Evolutionary conservation across 2,329 filamentous ascomycete species (phyloP).

Genomic region (Botryosphaeria dothidea): DNA sequence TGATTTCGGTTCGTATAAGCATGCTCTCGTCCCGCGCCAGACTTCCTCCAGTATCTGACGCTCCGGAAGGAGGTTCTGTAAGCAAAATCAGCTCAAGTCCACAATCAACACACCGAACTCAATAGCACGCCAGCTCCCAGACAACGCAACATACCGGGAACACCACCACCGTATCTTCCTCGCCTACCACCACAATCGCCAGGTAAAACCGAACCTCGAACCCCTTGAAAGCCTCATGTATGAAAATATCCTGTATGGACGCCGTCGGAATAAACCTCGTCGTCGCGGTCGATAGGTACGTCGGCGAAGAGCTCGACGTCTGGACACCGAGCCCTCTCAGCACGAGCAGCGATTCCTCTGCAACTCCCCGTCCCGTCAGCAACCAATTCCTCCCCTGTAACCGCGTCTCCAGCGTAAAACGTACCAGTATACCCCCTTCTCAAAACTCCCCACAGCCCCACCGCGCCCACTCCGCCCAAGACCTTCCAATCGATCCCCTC

Average conservation of each 20-base stretch:
- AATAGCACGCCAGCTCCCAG: background rate
- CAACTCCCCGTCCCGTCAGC: constrained; percentile 16
- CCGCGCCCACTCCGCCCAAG: constrained; percentile 39
- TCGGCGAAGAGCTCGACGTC: constrained; percentile 70
- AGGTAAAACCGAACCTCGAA: constrained; percentile 91
- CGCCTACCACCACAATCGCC: constrained; percentile 84
- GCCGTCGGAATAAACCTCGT: constrained; percentile 87
- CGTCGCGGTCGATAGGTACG: constrained; percentile 63
- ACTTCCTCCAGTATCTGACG: constrained; percentile 79
- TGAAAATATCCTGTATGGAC: constrained; percentile 87
- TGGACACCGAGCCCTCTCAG: constrained; percentile 89
- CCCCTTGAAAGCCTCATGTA: constrained; percentile 91
- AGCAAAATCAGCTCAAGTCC: background rate
- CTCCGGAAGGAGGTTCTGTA: constrained; percentile 67
- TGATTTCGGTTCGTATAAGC: constrained; percentile 67
- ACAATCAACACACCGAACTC: background rate
- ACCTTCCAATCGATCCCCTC: constrained; percentile 42
- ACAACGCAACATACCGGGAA: constrained; percentile 65
- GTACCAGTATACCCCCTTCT: constrained; percentile 54
- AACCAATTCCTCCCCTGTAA: background rate
- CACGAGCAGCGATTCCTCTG: constrained; percentile 82
- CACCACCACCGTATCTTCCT: constrained; percentile 88
- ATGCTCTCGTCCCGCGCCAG: constrained; percentile 82
- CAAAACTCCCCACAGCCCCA: constrained; percentile 48
- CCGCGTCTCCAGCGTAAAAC: constrained; percentile 15